Evolutionary conservation across 768 basidiomycete species (phyloP).

Genomic region (Coprinopsis cinerea): DNA sequence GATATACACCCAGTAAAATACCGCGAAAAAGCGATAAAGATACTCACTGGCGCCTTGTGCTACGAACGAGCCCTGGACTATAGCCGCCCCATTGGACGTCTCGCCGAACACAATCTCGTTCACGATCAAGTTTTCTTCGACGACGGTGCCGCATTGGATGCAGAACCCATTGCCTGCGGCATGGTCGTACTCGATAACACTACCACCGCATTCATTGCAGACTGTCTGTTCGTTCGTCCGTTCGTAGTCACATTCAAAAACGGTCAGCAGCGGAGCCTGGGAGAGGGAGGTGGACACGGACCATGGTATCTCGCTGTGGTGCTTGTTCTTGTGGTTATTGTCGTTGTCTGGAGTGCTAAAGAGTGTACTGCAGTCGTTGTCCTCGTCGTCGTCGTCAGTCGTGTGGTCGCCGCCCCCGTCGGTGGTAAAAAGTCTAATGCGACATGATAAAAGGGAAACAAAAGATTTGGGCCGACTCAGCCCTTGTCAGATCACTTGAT

Average conservation of each 20-base stretch:
- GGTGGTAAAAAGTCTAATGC: too few relatives aligned
- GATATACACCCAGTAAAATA: too few relatives aligned
- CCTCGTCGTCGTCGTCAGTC: too few relatives aligned
- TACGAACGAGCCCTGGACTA: conserved; percentile 93
- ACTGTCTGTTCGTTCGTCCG: conserved; percentile 37
- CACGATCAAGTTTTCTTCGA: conserved; percentile 91
- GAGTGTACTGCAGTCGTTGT: too few relatives aligned
- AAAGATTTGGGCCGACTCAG: not conserved
- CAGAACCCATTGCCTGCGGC: conserved; percentile 86
- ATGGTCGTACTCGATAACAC: conserved; percentile 79
- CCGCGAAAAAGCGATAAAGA: not conserved
- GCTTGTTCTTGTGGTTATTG: too few relatives aligned
- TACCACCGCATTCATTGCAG: conserved; percentile 76
- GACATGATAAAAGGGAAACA: not conserved
- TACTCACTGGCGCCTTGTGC: conserved; percentile 84
- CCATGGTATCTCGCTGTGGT: too few relatives aligned
- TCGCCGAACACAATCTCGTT: conserved; percentile 96
- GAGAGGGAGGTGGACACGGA: not conserved
- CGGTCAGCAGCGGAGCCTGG: not conserved
- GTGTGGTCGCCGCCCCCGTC: too few relatives aligned
- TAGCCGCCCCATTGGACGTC: conserved; percentile 83
- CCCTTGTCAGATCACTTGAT: not conserved
- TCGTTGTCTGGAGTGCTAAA: too few relatives aligned
- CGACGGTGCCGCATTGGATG: conserved; percentile 79
- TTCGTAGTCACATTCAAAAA: not conserved